Evolutionary conservation across 2,329 filamentous ascomycete genomes (phyloP), one percentile per base, ranked within the genome.

Genomic region (Talaromyces amestolkiae): DNA sequence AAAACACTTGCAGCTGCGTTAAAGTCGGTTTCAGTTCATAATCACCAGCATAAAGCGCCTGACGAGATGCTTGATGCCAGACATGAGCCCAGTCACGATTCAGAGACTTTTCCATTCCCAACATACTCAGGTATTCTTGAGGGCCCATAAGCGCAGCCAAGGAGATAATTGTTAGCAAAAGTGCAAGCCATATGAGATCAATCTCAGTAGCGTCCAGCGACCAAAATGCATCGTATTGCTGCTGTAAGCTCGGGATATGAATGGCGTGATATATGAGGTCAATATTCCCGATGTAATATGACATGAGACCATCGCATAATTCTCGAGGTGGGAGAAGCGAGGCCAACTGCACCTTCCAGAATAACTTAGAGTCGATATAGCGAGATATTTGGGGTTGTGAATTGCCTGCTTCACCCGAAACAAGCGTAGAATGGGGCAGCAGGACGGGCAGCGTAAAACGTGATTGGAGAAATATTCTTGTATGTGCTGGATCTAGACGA

Each of bases 161-260:
- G 5, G 73, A 75, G 19, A 76, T 69, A 22, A 76, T 69, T 33
- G 70, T 70, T 49, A 71, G 73, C 11, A 76, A 64, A 3, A 76
- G 68, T 2, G 74, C 72, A 9, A 75, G 62, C 73, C 74, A 76
- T 39, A 75, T 72, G 5, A 76, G 66, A 65, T 75, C 72, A 22
- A 73, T 68, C 24, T 74, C 68, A 33, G 72, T 63, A 3, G 72
- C 56, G 4, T 66, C 66, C 17, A 54, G 66, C 4, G 70, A 64
- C 74, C 74, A 76, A 33, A 76, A 71, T 13, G 51, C 47, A 1
- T 69, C 67, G 61, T 75, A 76, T 61, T 72, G 68, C 15, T 64
- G 67, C 27, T 66, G 69, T 58, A 72, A 72, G 27, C 68, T 68
- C 10, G 71, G 70, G 19, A 69, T 65, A 41, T 72, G 70, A 15